Evolutionary conservation across 306 rosid genomes (phyloP).

Genomic region (Cucurbita argyrosperma): DNA sequence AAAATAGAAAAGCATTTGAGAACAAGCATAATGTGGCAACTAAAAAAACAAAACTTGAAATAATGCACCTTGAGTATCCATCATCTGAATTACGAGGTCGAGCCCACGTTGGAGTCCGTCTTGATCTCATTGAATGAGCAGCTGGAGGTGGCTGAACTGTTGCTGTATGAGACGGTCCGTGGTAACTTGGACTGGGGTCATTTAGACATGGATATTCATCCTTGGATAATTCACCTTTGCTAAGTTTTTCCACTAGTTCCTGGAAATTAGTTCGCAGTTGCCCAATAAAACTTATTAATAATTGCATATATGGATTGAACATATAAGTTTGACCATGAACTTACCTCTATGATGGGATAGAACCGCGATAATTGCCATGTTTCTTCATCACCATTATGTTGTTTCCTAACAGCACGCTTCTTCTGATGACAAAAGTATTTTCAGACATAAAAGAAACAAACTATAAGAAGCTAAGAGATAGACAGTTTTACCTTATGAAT

Average conservation of each 20-base stretch:
- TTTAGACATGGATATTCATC: constrained; percentile 90
- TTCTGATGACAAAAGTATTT: constrained; percentile 37
- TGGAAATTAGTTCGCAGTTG: constrained; percentile 11
- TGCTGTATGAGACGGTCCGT: constrained; percentile 37
- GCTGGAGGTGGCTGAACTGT: constrained; percentile 35
- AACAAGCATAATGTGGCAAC: not conserved
- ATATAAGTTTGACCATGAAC: not conserved
- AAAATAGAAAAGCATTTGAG: not conserved
- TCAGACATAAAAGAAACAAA: constrained; percentile 15
- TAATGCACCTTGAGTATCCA: constrained; percentile 74
- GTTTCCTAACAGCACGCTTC: constrained; percentile 75
- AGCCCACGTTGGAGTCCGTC: constrained; percentile 84
- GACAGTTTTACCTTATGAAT: constrained; percentile 46
- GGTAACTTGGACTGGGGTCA: constrained; percentile 68
- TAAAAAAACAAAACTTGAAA: not conserved
- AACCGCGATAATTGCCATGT: constrained; percentile 84
- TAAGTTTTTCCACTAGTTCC: constrained; percentile 81
- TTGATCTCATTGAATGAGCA: constrained; percentile 88
- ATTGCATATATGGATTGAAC: not conserved
- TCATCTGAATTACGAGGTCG: constrained; percentile 81
- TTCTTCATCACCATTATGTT: constrained; percentile 61
- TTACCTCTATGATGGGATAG: constrained; percentile 89
- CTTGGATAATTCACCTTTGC: constrained; percentile 63
- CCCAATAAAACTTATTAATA: not conserved
- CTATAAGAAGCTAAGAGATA: not conserved